Evolutionary conservation across 1,284 basidiomycete species (phyloP), one percentile per base, ranked within the genome.

Genomic region (Microbotryum silenes-acaulis): DNA sequence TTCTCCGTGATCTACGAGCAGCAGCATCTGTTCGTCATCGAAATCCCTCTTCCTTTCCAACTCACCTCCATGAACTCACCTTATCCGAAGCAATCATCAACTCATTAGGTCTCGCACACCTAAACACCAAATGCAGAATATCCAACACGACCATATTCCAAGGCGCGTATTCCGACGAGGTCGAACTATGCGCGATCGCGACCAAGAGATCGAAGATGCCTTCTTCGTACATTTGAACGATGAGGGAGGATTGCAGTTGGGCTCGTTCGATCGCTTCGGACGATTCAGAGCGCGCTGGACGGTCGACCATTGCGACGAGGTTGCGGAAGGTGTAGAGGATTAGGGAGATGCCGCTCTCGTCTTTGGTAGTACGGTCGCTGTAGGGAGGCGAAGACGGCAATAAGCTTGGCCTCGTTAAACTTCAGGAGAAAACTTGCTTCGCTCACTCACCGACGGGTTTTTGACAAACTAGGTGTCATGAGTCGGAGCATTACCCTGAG

Each of bases 111-210:
- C 81, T 84, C 56, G 88, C 81, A 2, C 87, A 86, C 46, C 91
- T 82, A 74, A 89, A 89, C 12, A 93, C 78, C 7, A 94, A 82
- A 74, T 92, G 91, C 64, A 93, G 81, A 37, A 91, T 91, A 75
- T 97, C 93, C 37, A 97, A 82, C 2, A 89, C 81, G 46, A 96
- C 80, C 4, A 89, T 88, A 73, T 96, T 96, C 81, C 84, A 92
- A 9, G 80, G 79, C 63, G 85, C 87, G 75, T 89, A 86, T 64
- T 90, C 80, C 18, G 84, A 79, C 71, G 89, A 86, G 52, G 82
- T 82, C 1, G 83, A 79, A 71, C 87, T 89, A 3, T 87, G 83
- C 12, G 90, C 87, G 61, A 94, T 83, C 6, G 89, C 91, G 51
- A 91, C 78, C 16, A 97, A 77, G 4, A 96, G 79, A 62, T 90